phyloP scores from a whole-genome alignment of 345 rosid genomes.

The Carallia pectinifolia region DNA sequence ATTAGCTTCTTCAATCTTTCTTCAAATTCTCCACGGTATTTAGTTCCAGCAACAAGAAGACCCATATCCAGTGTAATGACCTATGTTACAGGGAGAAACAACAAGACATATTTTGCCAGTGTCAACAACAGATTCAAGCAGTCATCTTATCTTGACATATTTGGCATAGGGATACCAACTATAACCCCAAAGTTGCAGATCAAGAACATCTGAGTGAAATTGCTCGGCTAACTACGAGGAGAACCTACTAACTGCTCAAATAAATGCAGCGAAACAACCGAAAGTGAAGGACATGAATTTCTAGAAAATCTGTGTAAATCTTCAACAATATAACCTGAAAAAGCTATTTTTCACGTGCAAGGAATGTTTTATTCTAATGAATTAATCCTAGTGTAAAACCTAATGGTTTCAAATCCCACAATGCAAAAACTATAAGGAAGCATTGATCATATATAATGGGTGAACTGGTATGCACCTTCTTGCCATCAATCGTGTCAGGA shows the following conservation, averaged over 20 bases:
- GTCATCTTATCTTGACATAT: too few relatives aligned
- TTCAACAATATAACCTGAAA: too few relatives aligned
- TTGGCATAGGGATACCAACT: too few relatives aligned
- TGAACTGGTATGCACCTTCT: slow-evolving; percentile 54
- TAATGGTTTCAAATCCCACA: not conserved
- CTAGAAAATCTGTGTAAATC: too few relatives aligned
- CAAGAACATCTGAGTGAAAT: too few relatives aligned
- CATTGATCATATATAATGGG: not conserved
- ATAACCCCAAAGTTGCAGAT: too few relatives aligned
- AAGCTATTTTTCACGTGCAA: too few relatives aligned
- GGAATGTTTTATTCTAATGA: not conserved
- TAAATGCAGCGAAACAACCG: too few relatives aligned
- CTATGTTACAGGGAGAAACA: slow-evolving; percentile 29
- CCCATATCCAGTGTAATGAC: slow-evolving; percentile 99
- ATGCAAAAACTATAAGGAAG: not conserved
- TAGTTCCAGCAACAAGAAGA: slow-evolving; percentile 98
- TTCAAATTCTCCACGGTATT: slow-evolving; percentile 97
- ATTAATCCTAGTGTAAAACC: not conserved
- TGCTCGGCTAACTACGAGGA: too few relatives aligned
- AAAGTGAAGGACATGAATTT: too few relatives aligned
- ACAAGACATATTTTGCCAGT: not conserved
- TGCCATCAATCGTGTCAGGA: slow-evolving; percentile 96
- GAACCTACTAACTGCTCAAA: too few relatives aligned
- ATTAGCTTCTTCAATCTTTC: slow-evolving; percentile 97
- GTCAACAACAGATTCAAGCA: not conserved